Conservation (phyloP, 1,284 basidiomycete species). For the Pseudozyma hubeiensis region DNA sequence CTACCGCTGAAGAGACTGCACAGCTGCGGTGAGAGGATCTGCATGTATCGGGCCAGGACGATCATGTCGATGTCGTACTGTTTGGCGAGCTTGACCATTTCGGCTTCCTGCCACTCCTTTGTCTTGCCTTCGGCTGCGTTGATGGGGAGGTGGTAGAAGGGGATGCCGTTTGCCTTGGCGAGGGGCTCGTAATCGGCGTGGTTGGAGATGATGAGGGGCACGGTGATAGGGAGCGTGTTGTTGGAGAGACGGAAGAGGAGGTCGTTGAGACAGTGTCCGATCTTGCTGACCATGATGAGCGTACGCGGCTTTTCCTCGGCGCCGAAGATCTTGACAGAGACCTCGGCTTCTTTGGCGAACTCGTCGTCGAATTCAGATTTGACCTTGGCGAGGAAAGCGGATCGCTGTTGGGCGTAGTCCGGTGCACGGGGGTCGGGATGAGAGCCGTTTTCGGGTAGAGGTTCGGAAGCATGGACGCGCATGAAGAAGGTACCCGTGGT, state of each 20-base stretch:
- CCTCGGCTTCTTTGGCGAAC: constrained; percentile 50
- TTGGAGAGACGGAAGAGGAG: constrained; percentile 62
- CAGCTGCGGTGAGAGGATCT: constrained; percentile 60
- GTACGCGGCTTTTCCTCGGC: constrained; percentile 61
- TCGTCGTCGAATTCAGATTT: constrained; percentile 57
- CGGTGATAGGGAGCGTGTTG: constrained; percentile 57
- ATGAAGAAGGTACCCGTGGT: constrained; percentile 66
- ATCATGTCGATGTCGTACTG: constrained; percentile 66
- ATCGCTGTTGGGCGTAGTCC: constrained; percentile 37
- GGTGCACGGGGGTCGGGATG: constrained; percentile 29
- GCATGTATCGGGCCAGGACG: constrained; percentile 66
- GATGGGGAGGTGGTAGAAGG: constrained; percentile 67
- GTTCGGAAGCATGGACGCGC: constrained; percentile 62
- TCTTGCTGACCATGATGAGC: constrained; percentile 67
- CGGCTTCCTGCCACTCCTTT: constrained; percentile 65
- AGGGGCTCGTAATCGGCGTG: constrained; percentile 62
- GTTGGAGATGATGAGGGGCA: constrained; percentile 66
- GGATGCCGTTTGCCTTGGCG: constrained; percentile 62
- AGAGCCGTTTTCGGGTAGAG: constrained; percentile 33
- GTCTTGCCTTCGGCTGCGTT: constrained; percentile 58
- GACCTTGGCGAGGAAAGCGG: constrained; percentile 38
- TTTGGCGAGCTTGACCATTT: constrained; percentile 60
- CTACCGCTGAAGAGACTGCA: constrained; percentile 54
- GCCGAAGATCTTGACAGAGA: constrained; percentile 53
- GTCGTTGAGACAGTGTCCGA: constrained; percentile 67